Base-by-base conservation (phyloP, 352 stramenopile species). In the Aphanomyces euteiches region DNA sequence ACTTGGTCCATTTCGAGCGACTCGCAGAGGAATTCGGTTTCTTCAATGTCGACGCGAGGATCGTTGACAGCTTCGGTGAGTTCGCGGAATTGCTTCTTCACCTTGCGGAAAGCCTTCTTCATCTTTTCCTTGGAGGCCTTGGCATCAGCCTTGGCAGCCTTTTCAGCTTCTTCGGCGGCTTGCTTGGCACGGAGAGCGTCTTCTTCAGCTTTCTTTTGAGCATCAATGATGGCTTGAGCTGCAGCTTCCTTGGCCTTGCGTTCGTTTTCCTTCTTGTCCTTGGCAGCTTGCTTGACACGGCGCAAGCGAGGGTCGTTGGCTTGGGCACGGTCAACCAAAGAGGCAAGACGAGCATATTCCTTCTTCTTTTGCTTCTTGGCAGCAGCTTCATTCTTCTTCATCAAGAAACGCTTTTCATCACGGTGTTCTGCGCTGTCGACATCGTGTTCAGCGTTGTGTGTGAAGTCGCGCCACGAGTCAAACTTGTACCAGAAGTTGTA, bases 401-500 rank as follows among this genome's bases (percentile, higher is more conserved):
- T 85, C 84, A 93, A 90, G 83, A 82, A 92, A 34, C 86, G 84
- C 81, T 93, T 93, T 74, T 93, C 84, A 76, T 93, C 84, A 57
- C 86, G 86, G 78, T 90, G 83, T 70, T 93, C 86, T 28, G 84
- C 86, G 61, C 79, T 89, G 58, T 93, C 86, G 12, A 93, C 86
- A 70, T 93, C 86, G 78, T 93, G 86, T 76, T 93, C 86, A 57
- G 85, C 83, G 74, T 90, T 83, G 75, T 93, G 86, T 56, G 83
- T 82, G 53, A 93, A 93, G 66, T 92, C 83, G 47, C 86, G 84
- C 86, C 86, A 93, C 73, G 86, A 93, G 59, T 92, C 84, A 56
- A 91, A 91, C 73, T 93, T 93, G 82, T 85, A 78, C 83, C 88
- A 96, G 76, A 96, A 96, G 77, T 96, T 87, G 79, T 96, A 96